Conservation (phyloP, 1,139 yeast species). For the Yamadazyma conglobata region DNA sequence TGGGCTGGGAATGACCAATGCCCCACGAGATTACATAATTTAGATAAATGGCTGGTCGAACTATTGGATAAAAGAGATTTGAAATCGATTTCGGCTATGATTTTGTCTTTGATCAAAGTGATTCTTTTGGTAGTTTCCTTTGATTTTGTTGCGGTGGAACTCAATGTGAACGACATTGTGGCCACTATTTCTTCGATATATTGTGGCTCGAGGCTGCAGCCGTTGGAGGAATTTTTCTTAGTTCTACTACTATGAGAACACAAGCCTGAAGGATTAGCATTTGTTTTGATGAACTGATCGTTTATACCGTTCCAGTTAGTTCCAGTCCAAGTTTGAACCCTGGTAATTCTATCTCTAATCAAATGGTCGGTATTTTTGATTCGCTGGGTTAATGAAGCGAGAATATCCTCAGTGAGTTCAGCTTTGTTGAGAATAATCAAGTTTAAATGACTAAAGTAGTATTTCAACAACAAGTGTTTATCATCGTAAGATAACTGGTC, state of each 20-base stretch:
- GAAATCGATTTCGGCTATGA: constrained; percentile 42
- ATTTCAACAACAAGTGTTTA: constrained; percentile 30
- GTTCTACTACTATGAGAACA: no score
- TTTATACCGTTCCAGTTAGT: no score
- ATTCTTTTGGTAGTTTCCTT: constrained; percentile 21
- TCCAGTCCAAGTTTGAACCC: constrained; percentile 61
- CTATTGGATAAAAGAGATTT: constrained; percentile 24
- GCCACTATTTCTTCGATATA: constrained; percentile 24
- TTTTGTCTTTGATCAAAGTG: constrained; percentile 22
- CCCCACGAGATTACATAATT: constrained; percentile 39
- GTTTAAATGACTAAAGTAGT: constrained; percentile 44
- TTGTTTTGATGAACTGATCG: not conserved
- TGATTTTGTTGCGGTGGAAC: constrained; percentile 24
- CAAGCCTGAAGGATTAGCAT: no score
- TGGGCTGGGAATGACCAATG: constrained; percentile 68
- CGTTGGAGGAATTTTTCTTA: no score
- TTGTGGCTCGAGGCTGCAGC: no score
- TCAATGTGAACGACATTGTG: constrained; percentile 33
- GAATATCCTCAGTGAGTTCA: constrained; percentile 18
- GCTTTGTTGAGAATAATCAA: constrained; percentile 26
- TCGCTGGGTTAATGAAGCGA: constrained; percentile 20
- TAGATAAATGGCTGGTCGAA: constrained; percentile 22
- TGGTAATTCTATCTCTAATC: constrained; percentile 37
- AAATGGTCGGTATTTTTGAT: constrained; percentile 26
- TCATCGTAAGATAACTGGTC: constrained; percentile 24